Evolutionary conservation across 2,329 filamentous ascomycete species (phyloP), one percentile per base, ranked within the genome.

Genomic region (Cordyceps militaris): DNA sequence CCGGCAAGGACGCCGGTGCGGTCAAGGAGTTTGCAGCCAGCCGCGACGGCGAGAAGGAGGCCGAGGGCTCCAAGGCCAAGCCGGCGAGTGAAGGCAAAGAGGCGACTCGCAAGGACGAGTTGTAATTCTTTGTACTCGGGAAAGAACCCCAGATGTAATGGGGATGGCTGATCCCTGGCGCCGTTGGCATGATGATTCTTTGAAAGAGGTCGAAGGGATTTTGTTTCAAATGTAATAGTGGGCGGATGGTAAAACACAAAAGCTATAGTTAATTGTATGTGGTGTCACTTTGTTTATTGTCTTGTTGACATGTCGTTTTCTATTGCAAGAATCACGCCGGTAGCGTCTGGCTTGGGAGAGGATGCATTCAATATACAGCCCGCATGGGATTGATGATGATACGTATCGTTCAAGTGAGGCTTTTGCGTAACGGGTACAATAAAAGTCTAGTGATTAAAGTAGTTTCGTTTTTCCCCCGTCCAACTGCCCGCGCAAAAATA

Each of bases 41-140:
- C 67, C 75, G 80, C 58, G 82, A 83, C 61, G 83, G 83, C 60
- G 81, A 83, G 70, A 80, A 78, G 65, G 82, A 82, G 68, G 74
- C 78, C 14, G 79, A 82, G 65, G 74, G 75, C 63, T 74, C 73
- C 63, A 73, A 77, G 64, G 79, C 83, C 43, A 85, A 85, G 74
- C 84, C 84, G 34, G 84, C 81, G 2, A 86, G 83, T 63, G 83
- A 86, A 64, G 77, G 77, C 60, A 81, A 83, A 62, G 82, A 85
- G 66, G 82, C 83, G 28, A 81, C 76, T 14, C 67, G 64, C 48
- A 71, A 69, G 60, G 72, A 74, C 34, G 71, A 74, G 66, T 64
- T 73, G 56, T 75, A 67, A 66, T 49, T 28, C 2, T 24, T 26
- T 28, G 8, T n/a, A 42, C 24, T 30, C 16, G 2, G 26, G 24